phyloP scores from a whole-genome alignment of 305 asterid genomes.

The Solanum hybrid region DNA sequence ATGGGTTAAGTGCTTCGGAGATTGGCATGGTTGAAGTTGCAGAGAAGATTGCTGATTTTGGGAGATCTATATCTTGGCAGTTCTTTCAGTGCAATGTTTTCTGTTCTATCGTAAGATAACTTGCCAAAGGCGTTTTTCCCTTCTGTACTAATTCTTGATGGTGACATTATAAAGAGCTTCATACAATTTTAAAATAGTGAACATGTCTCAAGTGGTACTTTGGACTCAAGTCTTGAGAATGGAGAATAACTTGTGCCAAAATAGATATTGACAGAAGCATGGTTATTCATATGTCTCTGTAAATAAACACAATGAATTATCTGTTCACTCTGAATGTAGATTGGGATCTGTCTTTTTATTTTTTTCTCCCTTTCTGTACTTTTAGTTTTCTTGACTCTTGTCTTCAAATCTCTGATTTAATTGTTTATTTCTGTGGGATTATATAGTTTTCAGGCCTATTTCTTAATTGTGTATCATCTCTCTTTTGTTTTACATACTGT shows the following conservation, averaged over 20 bases:
- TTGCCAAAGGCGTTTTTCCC: constrained; percentile 66
- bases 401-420: constrained; percentile 5
- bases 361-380: neutral
- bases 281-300: constrained; percentile 10
- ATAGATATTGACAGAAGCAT: constrained; percentile 11
- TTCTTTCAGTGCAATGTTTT: constrained; percentile 89
- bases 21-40: constrained; percentile 45
- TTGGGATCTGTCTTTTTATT: neutral
- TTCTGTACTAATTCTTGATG: constrained; percentile 60
- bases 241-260: constrained; percentile 22
- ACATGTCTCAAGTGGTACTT: constrained; percentile 15
- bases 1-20: constrained; percentile 57
- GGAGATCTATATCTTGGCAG: constrained; percentile 64
- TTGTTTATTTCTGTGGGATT: neutral
- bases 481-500: constrained; percentile 5
- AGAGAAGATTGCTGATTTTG: constrained; percentile 45
- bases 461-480: neutral
- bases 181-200: constrained; percentile 17
- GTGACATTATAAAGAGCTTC: constrained; percentile 36
- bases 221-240: constrained; percentile 28
- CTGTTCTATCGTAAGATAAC: constrained; percentile 97
- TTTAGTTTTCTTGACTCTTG: constrained; percentile 1
- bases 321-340: neutral
- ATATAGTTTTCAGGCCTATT: neutral
- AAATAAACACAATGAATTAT: neutral